Conservation (phyloP, 768 basidiomycete genomes). For the Tricholoma furcatifolium region DNA sequence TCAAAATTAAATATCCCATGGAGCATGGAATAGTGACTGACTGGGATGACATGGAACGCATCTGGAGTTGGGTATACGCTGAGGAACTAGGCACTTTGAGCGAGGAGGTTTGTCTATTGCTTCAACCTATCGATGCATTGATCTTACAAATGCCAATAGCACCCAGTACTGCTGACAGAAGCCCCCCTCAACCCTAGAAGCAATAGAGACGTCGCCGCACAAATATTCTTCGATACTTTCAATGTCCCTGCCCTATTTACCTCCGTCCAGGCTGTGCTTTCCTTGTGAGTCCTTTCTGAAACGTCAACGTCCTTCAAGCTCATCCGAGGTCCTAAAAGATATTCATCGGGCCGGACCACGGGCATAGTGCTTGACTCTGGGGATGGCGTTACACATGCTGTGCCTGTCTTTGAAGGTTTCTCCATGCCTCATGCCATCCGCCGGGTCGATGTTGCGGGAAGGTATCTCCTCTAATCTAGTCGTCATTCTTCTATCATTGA, state of each 20-base stretch:
- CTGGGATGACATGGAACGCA: conserved; percentile 99
- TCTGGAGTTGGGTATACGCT: conserved; percentile 98
- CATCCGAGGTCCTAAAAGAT: conserved; percentile 49
- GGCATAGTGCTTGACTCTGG: conserved; percentile 99
- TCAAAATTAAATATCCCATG: conserved; percentile 99
- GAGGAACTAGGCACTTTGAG: conserved; percentile 94
- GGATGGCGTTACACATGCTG: conserved; percentile 97
- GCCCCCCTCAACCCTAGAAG: conserved; percentile 95
- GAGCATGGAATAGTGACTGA: conserved; percentile 98
- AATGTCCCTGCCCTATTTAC: conserved; percentile 97
- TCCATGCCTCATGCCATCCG: conserved; percentile 99
- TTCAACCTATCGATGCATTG: conserved; percentile 9
- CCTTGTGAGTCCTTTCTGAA: conserved; percentile 62
- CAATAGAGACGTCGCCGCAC: conserved; percentile 95
- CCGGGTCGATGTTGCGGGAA: conserved; percentile 93
- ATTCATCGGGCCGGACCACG: conserved; percentile 96
- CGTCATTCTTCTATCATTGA: conserved; percentile 11
- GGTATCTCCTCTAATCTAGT: conserved; percentile 46
- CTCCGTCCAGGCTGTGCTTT: conserved; percentile 95
- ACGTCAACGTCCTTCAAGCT: conserved; percentile 8
- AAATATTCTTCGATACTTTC: conserved; percentile 99
- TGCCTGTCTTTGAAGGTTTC: conserved; percentile 98
- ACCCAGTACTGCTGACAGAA: conserved; percentile 96
- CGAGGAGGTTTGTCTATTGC: conserved; percentile 74
- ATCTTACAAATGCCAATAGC: conserved; percentile 49